Evolutionary conservation across 2,329 filamentous ascomycete species (phyloP).

Genomic region (Botrytis fabae): DNA sequence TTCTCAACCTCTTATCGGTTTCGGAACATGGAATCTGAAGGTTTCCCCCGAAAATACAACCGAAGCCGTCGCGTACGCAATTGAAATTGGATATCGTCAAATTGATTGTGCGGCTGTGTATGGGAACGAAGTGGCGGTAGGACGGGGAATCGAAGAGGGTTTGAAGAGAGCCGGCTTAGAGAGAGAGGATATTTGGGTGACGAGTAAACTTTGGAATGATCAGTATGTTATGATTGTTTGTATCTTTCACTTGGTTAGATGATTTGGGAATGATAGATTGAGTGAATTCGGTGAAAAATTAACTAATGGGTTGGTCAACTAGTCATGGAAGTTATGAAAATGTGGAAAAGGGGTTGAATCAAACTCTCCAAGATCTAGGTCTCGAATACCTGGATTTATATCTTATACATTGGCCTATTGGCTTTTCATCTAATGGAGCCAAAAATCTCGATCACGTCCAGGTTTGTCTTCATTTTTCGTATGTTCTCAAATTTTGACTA

Average conservation of each 20-base stretch:
- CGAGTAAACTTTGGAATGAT: constrained; percentile 33
- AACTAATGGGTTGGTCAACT: neutral
- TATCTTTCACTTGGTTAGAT: constrained; percentile 40
- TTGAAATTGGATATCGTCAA: constrained; percentile 33
- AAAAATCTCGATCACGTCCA: constrained; percentile 1
- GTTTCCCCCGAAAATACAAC: constrained; percentile 19
- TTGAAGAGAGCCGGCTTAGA: constrained; percentile 24
- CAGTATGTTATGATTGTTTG: constrained; percentile 20
- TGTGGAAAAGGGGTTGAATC: constrained; percentile 47
- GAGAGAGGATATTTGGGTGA: constrained; percentile 34
- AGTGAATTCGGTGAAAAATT: no score
- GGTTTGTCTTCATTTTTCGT: neutral
- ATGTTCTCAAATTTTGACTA: constrained; percentile 42
- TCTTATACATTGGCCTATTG: constrained; percentile 69
- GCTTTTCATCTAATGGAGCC: constrained; percentile 43
- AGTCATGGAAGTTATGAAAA: constrained; percentile 15
- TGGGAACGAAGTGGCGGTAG: constrained; percentile 29
- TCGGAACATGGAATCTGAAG: constrained; percentile 23
- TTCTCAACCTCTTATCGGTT: constrained; percentile 20
- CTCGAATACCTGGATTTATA: constrained; percentile 68
- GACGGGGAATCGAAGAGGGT: constrained; percentile 29
- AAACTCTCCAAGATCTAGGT: constrained; percentile 59
- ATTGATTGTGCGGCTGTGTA: constrained; percentile 33
- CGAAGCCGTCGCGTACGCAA: constrained; percentile 26
- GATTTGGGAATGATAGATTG: neutral